phyloP scores from a whole-genome alignment of 345 rosid genomes.

The Leavenworthia alabamica region DNA sequence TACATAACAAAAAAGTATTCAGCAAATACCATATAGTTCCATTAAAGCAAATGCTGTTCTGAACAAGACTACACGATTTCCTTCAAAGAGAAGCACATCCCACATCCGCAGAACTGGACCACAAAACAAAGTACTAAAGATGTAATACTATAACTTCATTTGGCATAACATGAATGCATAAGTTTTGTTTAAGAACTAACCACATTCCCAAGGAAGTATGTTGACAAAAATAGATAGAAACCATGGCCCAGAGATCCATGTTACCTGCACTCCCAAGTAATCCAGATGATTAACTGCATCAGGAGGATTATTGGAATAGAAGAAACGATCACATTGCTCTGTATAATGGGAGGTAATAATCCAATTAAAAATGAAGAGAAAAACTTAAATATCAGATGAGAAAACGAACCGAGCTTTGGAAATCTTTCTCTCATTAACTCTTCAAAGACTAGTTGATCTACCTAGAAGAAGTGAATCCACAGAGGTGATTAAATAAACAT shows the following conservation, averaged over 20 bases:
- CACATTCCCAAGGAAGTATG: slow-evolving; percentile 98
- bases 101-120: slow-evolving; percentile 84
- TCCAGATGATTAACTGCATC: slow-evolving; percentile 99
- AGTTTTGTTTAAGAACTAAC: slow-evolving; percentile 37
- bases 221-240: slow-evolving; percentile 91
- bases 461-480: slow-evolving; percentile 38
- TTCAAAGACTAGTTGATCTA: slow-evolving; percentile 96
- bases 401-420: slow-evolving; percentile 86
- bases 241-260: slow-evolving; percentile 98
- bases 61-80: slow-evolving; percentile 90
- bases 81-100: slow-evolving; percentile 95
- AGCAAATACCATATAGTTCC: slow-evolving; percentile 75
- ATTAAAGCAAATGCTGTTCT: slow-evolving; percentile 91
- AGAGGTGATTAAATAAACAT: background rate
- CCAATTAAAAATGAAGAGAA: background rate
- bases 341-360: slow-evolving; percentile 3
- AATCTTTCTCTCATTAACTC: slow-evolving; percentile 89
- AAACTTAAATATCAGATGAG: slow-evolving; percentile 13
- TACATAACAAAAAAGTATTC: background rate
- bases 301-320: slow-evolving; percentile 43
- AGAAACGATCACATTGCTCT: slow-evolving; percentile 33
- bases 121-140: slow-evolving; percentile 18
- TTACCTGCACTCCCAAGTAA: slow-evolving; percentile 99
- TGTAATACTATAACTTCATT: background rate
- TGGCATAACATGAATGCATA: background rate